Percentiles rank a stretch among this genome's conserved stretches.
phyloP scores from a whole-genome alignment of 202 grass and related monocot genomes.

The Panicum virgatum region DNA sequence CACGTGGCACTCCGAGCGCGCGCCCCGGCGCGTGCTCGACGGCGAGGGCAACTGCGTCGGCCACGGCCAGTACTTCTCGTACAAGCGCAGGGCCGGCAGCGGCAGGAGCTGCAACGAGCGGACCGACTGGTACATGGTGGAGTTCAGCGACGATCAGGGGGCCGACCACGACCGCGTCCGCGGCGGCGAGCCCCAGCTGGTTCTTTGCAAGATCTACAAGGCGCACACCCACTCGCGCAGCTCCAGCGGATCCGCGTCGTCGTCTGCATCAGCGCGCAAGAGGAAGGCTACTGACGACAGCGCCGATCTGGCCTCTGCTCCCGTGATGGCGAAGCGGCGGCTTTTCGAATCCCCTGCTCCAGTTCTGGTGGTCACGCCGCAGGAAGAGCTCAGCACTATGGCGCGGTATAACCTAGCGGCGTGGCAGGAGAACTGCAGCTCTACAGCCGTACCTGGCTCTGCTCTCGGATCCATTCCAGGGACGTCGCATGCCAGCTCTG shows the following conservation, averaged over 20 bases:
- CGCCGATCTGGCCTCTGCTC: neutral
- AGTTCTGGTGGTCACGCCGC: neutral
- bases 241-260: neutral
- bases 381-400: neutral
- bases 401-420: no score
- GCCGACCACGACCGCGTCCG: neutral
- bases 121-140: constrained; percentile 28
- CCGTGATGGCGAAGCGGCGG: constrained; percentile 4
- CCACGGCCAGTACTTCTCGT: neutral
- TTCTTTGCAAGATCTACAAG: constrained; percentile 36
- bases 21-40: neutral
- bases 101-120: neutral
- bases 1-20: constrained; percentile 31
- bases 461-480: no score
- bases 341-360: neutral
- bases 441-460: no score
- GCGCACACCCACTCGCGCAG: no score
- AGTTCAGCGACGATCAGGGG: neutral
- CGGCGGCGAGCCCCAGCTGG: neutral
- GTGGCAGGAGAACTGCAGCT: no score
- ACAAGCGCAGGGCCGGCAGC: neutral
- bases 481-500: neutral
- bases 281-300: neutral
- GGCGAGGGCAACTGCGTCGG: neutral
- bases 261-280: neutral